These are phyloP conservation scores for Phytophthora cryptogea DNA, from an alignment of 352 stramenopile genomes.

Conservation along the genomic window DNA sequence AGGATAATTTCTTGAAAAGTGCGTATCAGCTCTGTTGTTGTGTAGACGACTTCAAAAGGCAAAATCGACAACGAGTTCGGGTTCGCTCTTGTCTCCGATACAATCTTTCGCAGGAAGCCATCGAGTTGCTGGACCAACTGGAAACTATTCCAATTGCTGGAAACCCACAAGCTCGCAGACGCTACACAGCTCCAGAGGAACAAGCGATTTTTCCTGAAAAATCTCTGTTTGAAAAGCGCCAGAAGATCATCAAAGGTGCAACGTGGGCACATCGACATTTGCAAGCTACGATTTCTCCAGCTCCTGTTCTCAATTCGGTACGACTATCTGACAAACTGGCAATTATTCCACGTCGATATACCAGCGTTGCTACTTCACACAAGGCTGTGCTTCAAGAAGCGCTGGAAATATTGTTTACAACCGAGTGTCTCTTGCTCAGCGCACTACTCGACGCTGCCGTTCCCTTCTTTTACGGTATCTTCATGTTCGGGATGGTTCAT, in stretches of 20 bases:
- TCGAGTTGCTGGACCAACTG: constrained; percentile 7
- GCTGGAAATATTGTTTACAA: constrained; percentile 30
- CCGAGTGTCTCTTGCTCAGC: constrained; percentile 36
- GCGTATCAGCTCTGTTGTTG: constrained; percentile 3
- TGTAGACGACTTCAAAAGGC: constrained; percentile 8
- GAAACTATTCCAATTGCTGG: constrained; percentile 6
- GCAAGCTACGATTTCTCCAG: neutral
- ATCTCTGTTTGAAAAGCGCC: neutral
- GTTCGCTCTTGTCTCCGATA: constrained; percentile 16
- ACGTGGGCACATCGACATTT: constrained; percentile 1
- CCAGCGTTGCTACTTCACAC: neutral
- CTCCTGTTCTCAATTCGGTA: neutral
- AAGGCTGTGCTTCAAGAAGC: constrained; percentile 10
- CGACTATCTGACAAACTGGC: neutral
- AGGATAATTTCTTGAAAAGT: constrained; percentile 1
- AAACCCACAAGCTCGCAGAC: neutral
- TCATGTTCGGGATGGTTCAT: constrained; percentile 23
- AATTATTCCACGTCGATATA: neutral
- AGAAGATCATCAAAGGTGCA: constrained; percentile 2
- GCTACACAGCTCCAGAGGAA: neutral
- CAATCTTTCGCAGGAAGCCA: neutral
- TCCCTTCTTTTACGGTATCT: constrained; percentile 36
- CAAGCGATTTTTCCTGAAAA: neutral
- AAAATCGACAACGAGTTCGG: constrained; percentile 11
- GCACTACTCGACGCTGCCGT: constrained; percentile 42